phyloP scores from a whole-genome alignment of 2,329 filamentous ascomycete genomes.

The Teratosphaeria destructans region DNA sequence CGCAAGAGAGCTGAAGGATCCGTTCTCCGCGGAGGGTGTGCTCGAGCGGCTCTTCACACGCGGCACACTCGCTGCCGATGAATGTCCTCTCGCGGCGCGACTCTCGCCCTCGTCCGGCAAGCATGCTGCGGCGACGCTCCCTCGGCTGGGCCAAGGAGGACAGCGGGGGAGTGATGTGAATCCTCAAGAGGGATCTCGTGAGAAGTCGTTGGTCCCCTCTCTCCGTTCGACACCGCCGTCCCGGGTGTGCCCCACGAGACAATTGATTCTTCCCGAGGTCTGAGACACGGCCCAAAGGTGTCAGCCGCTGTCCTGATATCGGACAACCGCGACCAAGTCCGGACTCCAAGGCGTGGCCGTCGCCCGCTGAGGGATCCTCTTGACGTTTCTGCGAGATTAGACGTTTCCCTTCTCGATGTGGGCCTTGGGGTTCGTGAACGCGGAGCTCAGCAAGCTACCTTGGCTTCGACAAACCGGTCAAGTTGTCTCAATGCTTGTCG shows the following conservation, averaged over 20 bases:
- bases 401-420: slow-evolving; percentile 6
- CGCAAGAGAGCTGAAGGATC: slow-evolving; percentile 89
- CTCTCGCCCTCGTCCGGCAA: slow-evolving; percentile 20
- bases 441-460: slow-evolving; percentile 6
- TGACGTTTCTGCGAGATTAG: slow-evolving; percentile 6
- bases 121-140: slow-evolving; percentile 22
- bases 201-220: neutral
- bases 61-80: slow-evolving; percentile 86
- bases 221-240: slow-evolving; percentile 4
- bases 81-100: slow-evolving; percentile 82
- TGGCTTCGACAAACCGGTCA: slow-evolving; percentile 8
- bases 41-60: slow-evolving; percentile 93
- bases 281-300: slow-evolving; percentile 9
- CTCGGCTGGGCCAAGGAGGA: slow-evolving; percentile 13
- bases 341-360: slow-evolving; percentile 2
- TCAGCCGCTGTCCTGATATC: slow-evolving; percentile 9
- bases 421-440: slow-evolving; percentile 2
- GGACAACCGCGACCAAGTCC: neutral
- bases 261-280: slow-evolving; percentile 11
- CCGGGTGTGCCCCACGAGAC: slow-evolving; percentile 11
- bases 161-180: slow-evolving; percentile 7
- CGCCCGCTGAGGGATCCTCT: slow-evolving; percentile 12
- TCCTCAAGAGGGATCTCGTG: neutral
- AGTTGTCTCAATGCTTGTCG: slow-evolving; percentile 9
- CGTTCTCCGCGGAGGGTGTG: slow-evolving; percentile 90